Conservation (phyloP, 148 eudicot species). For the Rhododendron griersonianum region DNA sequence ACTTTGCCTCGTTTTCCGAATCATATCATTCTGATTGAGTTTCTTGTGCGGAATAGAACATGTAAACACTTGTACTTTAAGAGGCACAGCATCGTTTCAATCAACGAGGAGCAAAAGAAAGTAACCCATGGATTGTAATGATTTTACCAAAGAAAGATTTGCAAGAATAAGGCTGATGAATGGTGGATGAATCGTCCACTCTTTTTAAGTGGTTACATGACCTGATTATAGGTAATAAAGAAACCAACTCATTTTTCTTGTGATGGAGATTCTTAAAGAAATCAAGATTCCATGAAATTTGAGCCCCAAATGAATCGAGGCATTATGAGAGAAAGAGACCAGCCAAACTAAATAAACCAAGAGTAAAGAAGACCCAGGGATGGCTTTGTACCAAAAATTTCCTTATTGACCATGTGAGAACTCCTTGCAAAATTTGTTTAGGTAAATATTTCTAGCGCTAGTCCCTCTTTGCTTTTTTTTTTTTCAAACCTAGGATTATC, state of each 20-base stretch:
- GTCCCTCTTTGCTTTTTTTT: not conserved
- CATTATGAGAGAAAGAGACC: not conserved
- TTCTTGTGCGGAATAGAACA: not conserved
- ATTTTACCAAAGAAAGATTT: not conserved
- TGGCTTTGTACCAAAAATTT: not conserved
- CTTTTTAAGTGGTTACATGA: not conserved
- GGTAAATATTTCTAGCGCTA: not conserved
- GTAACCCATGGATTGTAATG: not conserved
- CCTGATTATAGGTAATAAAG: not conserved
- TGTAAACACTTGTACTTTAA: not conserved
- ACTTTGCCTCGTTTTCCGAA: not conserved
- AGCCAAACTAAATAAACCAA: not conserved
- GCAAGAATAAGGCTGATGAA: not conserved
- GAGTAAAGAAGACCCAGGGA: not conserved
- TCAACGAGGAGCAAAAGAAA: not conserved
- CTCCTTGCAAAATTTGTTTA: not conserved
- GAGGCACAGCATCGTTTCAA: not conserved
- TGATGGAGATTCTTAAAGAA: not conserved
- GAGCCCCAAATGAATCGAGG: not conserved
- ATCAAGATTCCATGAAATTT: not conserved
- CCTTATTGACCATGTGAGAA: not conserved
- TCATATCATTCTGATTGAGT: not conserved
- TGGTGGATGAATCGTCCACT: not conserved
- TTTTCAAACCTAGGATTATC: not conserved
- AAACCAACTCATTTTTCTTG: not conserved